Evolutionary conservation across 2,329 filamentous ascomycete genomes (phyloP), one percentile per base, ranked within the genome.

Genomic region (Fusarium liriodendri): DNA sequence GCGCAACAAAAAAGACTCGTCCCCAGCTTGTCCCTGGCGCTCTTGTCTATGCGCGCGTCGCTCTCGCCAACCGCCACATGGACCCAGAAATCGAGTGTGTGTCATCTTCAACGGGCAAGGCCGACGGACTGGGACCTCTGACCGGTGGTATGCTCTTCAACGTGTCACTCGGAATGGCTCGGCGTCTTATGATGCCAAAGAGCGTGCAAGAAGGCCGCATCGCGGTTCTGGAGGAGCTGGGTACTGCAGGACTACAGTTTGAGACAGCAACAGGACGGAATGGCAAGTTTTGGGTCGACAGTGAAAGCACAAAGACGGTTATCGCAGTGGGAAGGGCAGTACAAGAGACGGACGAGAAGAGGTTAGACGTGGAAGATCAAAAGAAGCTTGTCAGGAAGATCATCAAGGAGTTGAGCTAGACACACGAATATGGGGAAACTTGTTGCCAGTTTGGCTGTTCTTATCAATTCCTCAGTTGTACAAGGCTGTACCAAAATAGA

Each of bases 261-360:
- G 97, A 99, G 86, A 94, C 97, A 69, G 96, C 96, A 0, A 94
- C 98, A 10, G 97, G 97, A 20, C 90, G 95, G 79, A 99, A 99
- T 82, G 97, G 97, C 45, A 92, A 91, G 81, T 89, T 98, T 25
- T 98, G 97, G 95, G 93, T 98, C 16, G 92, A 96, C 79, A 95
- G 93, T 75, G 93, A 93, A 32, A 93, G 87, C 71, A 85, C 92
- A 40, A 93, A 89, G 83, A 91, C 91, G 35, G 92, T 95, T 9
- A 85, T 98, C 71, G 89, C 91, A 1, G 93, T 98, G 65, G 96
- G 95, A 1, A 90, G 90, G 76, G 94, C 94, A 50, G 85, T 99
- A 57, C 88, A 89, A 77, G 90, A 94, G 80, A 93, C 92, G n/a
- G 95, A 98, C 80, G 89, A 92, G 78, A 88, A 88, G 63, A 85